These are phyloP conservation scores for Curvularia lunata DNA, from an alignment of 2,329 filamentous ascomycete genomes.

Conservation along the genomic window DNA sequence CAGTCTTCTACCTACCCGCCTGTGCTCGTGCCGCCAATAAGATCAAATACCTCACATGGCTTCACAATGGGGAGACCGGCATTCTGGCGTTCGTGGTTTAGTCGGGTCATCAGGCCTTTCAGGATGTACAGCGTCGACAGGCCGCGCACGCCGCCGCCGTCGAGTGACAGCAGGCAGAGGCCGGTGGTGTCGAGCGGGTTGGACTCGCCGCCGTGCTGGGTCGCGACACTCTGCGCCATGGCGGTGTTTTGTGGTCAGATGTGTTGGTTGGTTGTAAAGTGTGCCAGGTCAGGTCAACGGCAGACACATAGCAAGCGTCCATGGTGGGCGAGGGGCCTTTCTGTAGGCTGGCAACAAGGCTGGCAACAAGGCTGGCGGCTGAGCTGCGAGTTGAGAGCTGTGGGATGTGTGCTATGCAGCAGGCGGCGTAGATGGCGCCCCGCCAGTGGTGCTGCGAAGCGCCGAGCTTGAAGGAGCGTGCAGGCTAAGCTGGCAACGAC, in stretches of 20 bases:
- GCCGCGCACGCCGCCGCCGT: conserved; percentile 37
- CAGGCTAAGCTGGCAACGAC: no score
- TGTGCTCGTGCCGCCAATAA: conserved; percentile 34
- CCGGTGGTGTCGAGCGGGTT: conserved; percentile 16
- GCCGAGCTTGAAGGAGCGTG: no score
- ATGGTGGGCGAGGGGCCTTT: not conserved
- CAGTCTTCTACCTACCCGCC: conserved; percentile 26
- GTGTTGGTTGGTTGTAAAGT: no score
- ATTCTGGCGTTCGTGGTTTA: conserved; percentile 10
- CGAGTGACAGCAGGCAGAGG: conserved; percentile 26
- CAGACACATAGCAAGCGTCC: not conserved
- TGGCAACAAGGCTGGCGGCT: conserved; percentile 2
- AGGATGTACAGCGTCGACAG: conserved; percentile 32
- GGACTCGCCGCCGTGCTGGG: conserved; percentile 13
- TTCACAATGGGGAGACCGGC: conserved; percentile 10
- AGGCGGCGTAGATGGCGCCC: not conserved
- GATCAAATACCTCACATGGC: conserved; percentile 27
- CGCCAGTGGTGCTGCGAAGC: not conserved
- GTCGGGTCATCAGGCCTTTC: conserved; percentile 22
- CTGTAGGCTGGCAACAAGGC: conserved; percentile 2
- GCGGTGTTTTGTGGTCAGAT: not conserved
- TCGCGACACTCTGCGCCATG: not conserved
- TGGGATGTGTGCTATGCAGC: no score
- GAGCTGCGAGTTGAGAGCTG: not conserved
- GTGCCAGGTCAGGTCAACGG: not conserved